Base-by-base conservation (phyloP, 2,329 filamentous ascomycete genomes). In the Rhynchosporium graminicola region DNA sequence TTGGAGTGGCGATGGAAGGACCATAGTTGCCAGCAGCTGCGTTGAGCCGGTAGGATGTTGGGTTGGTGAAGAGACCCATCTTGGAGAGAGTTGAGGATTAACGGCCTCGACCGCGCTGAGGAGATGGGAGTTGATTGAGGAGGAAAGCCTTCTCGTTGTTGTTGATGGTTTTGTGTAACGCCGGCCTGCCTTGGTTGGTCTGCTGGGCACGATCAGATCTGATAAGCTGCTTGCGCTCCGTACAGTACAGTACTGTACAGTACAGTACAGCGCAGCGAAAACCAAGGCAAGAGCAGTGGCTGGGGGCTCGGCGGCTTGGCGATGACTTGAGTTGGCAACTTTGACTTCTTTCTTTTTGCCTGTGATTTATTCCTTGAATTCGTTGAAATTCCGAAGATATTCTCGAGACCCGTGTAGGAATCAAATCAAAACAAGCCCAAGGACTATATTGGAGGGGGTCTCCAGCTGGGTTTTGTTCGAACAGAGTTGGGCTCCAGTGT, bases 21-120 rank as follows among this genome's bases (percentile, higher is more conserved):
- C 57, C 65, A 57, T 66, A 60, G 63, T 69, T 59, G 61, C 70
- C 71, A 71, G 78, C 77, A 70, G 74, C 69, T 72, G 74, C 74
- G 62, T 72, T 73, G 38, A 74, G 70, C n/a, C 78, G 76, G 65
- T 82, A 79, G 48, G 81, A 81, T 40, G 77, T 78, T 43, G 81
- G 81, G 13, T 74, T 67, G 40, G 77, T 78, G 71, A 83, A 80
- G 72, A 81, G 74, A 36, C 72, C 65, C 77, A 79, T 78, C 33
- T 33, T 45, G 43, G 26, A 38, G 48, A 26, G n/a, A 36, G 5
- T 36, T 51, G 65, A 62, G 61, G 62, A 65, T 63, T 62, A 57
- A 63, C 65, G 67, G 61, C 65, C 68, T 64, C 65, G 45, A 67
- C 64, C 66, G 66, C 59, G 52, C 62, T 63, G 60, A 40, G 33